Conservation (phyloP, 805 yeast species). For the Saccharomyces jurei region DNA sequence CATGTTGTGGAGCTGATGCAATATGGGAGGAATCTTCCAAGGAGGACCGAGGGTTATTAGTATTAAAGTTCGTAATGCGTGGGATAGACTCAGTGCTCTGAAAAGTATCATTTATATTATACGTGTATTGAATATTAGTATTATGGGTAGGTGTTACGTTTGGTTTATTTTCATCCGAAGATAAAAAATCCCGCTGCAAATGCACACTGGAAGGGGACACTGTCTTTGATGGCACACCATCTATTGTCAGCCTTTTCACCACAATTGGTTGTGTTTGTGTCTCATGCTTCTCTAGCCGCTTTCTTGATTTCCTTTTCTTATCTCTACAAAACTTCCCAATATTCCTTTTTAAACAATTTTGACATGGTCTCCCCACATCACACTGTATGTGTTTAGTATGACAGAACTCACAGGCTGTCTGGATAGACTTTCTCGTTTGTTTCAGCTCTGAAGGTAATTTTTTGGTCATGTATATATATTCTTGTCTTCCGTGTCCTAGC, state of each 20-base stretch:
- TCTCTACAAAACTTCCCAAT: conserved; percentile 50
- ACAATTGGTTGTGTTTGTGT: neutral
- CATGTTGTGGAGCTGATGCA: neutral
- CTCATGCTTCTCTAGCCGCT: conserved; percentile 1
- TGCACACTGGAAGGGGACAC: neutral
- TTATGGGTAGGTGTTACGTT: neutral
- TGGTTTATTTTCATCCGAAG: neutral
- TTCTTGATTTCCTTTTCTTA: conserved; percentile 40
- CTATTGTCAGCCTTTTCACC: neutral
- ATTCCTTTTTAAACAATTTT: conserved; percentile 58
- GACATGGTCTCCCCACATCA: conserved; percentile 58
- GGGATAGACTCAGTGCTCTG: neutral
- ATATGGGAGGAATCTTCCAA: neutral
- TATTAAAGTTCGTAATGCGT: neutral
- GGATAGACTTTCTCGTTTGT: conserved; percentile 49
- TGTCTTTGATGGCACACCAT: neutral
- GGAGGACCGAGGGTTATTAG: neutral
- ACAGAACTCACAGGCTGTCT: conserved; percentile 66
- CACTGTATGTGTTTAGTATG: conserved; percentile 70
- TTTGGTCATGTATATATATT: conserved; percentile 47
- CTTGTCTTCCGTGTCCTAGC: neutral
- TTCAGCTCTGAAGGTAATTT: conserved; percentile 47
- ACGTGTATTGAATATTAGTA: neutral
- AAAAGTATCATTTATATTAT: neutral
- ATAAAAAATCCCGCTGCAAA: neutral